A percentile compares a stretch with the other conserved stretches of the same genome.
Evolutionary conservation across 495 filamentous ascomycete species (phyloP).

Genomic region (Entonaema liquescens): DNA sequence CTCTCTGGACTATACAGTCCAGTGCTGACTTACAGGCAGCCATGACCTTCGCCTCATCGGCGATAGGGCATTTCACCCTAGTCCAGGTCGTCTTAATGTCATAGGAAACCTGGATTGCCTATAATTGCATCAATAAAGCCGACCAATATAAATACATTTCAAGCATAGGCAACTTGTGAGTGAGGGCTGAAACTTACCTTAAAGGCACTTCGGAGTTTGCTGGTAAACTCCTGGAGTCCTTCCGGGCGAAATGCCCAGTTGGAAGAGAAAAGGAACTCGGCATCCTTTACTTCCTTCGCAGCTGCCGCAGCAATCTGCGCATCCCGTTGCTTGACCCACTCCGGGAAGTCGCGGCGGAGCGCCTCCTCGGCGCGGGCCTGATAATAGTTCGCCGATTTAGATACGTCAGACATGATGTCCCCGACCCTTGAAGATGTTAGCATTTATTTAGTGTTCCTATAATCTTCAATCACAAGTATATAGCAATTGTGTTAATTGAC

Average conservation of each 20-base stretch:
- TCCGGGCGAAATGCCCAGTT: slow-evolving; percentile 47
- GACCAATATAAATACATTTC: background rate
- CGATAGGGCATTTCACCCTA: slow-evolving; percentile 43
- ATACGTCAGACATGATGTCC: background rate
- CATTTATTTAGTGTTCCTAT: background rate
- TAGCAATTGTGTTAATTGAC: background rate
- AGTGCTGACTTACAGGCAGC: slow-evolving; percentile 24
- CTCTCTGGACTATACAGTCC: slow-evolving; percentile 35
- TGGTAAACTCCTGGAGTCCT: slow-evolving; percentile 42
- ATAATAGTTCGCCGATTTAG: too few relatives aligned
- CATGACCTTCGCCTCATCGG: slow-evolving; percentile 38
- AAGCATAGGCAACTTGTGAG: background rate
- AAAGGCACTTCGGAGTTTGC: slow-evolving; percentile 19
- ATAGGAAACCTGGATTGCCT: slow-evolving; percentile 45
- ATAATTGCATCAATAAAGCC: slow-evolving; percentile 13
- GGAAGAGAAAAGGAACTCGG: slow-evolving; percentile 44
- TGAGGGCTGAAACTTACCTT: slow-evolving; percentile 33
- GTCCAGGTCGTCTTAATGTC: slow-evolving; percentile 41
- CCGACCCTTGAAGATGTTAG: background rate
- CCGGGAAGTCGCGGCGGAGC: background rate
- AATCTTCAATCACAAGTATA: background rate
- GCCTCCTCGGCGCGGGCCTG: background rate
- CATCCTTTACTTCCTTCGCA: background rate
- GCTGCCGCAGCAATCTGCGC: background rate
- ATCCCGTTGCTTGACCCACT: slow-evolving; percentile 1